Base-by-base conservation (phyloP, 164 flowering plant species). In the Akebia trifoliata region DNA sequence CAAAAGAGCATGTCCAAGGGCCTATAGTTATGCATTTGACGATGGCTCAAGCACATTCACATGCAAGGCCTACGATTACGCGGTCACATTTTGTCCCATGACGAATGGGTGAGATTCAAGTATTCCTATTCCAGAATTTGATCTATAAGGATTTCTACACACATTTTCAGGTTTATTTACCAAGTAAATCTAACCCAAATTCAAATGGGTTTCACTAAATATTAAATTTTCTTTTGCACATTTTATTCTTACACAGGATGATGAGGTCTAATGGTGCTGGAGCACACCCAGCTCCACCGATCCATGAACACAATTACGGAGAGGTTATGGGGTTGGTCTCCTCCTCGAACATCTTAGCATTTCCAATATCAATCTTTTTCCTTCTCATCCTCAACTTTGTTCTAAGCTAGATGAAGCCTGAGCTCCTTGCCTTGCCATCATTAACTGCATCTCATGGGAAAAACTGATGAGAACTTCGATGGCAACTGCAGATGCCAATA, bases 11-110 rank as follows among this genome's bases (percentile, higher is more conserved):
- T 88, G 97, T 57, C 97, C 97, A 0, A 76, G 71, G 62, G 88
- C 92, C 45, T 88, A 84, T 45, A 87, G 90, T 71, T 88, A 88
- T 48, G 95, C 94, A 34, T 88, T 69, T 52, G 96, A 87, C 59
- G 97, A 90, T 66, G 76, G 84, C 44, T 83, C 83, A 14, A 85
- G 93, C 76, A 87, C 81, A 50, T 87, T 87, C 61, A 90, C 91
- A 0, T 90, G 97, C 89, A 87, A 84, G 61, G 89, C 86, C 20
- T 48, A 15, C 1, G 84, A 77, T 2, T 90, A 90, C 45, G 59
- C 69, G 57, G 76, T 90, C 46, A 63, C 77, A 18, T 87, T 90
- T 73, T 90, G 95, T 59, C 95, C 97, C 32, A 8, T 34, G n/a
- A 2, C 30, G 22, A 66, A 12, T 6, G 74, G 78, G 86, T 85